Evolutionary conservation across 2,329 filamentous ascomycete genomes (phyloP), one percentile per base, ranked within the genome.

Genomic region (Fusarium veterinarium): DNA sequence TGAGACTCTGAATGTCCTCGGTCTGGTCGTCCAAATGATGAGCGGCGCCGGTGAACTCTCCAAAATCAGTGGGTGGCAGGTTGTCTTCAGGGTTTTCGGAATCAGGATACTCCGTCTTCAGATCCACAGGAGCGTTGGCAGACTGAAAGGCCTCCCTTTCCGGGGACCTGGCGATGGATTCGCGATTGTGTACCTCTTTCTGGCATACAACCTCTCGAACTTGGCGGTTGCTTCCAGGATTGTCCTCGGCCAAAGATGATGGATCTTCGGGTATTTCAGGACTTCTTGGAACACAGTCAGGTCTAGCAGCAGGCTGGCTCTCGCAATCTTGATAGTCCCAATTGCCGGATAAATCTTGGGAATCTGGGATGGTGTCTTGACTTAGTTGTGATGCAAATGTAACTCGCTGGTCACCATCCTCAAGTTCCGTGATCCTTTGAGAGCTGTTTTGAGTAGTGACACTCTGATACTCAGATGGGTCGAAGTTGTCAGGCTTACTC

Each of bases 321-420:
- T 51, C 65, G 20, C 41, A 16, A 33, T 62, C 37, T 48, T 61
- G 42, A 49, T 74, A 71, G 8, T 75, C 69, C 63, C 71, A 75
- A 57, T 74, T 75, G 16, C 71, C 75, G n/a, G 79, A 79, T 14
- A 67, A 71, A 38, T 83, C 84, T 65, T 86, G 83, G 1, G 85
- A 86, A 65, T 86, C 84, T 0, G 83, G 83, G 30, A 86, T 83
- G 7, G 82, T 85, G 31, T 72, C 71, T 59, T 80, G 78, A 62
- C 80, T 84, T 41, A 80, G 64, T 31, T 78, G 72, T 8, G 78
- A 76, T 23, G 78, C 69, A 61, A 84, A 57, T 16, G 74, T 62
- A 46, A 80, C 62, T 45, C 78, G 77, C 28, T 77, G 75, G 67
- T 82, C 82, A 52, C 80, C 74, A 41, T 79, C 78, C 51, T 84